Evolutionary conservation across 176 grass and related monocot species (phyloP), one percentile per base, ranked within the genome.

Genomic region (Dendrocalamus sinicus): DNA sequence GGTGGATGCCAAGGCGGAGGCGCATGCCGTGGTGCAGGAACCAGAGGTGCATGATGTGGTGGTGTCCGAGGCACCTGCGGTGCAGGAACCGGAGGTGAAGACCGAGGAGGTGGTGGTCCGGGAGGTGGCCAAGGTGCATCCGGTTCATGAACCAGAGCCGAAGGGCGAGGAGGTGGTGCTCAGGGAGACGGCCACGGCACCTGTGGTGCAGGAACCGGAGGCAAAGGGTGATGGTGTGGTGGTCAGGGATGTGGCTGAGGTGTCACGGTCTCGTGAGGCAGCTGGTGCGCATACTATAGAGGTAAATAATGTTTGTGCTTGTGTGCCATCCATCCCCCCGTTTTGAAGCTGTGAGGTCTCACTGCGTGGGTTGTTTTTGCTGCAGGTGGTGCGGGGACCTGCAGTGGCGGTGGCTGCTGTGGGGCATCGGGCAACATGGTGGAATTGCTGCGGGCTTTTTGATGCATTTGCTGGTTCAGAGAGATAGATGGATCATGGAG

Each of bases 391-490:
- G 7, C 65, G 75, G 11, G 85, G 86, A 73, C 85, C 81, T 57
- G 90, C 83, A 12, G 83, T 80, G 39, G 88, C 83, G 47, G 71
- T 83, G 17, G 86, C 85, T 30, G 50, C 63, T 35, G 24, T 80
- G 1, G 59, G 43, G 51, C 86, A 90, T 76, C 90, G 64, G 37
- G 64, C 92, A 47, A 88, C 74, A 72, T 97, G 95, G 90, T 97
- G 95, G 95, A 85, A 94, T 85, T 97, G 92, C 80, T 97, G 95
- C 5, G 95, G 92, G 48, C 20, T 97, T 32, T 86, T 91, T 70
- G 95, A 94, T 85, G 90, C 58, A 1, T 83, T 97, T 66, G 64
- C 81, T 75, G 84, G 90, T 73, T 97, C 90, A 52, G 76, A 68
- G 48, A 86, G 84, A 82, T 91, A 89, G 73, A 55, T 85, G 44